phyloP scores from a whole-genome alignment of 139 green algal species.

The Picochlorum sp. region DNA sequence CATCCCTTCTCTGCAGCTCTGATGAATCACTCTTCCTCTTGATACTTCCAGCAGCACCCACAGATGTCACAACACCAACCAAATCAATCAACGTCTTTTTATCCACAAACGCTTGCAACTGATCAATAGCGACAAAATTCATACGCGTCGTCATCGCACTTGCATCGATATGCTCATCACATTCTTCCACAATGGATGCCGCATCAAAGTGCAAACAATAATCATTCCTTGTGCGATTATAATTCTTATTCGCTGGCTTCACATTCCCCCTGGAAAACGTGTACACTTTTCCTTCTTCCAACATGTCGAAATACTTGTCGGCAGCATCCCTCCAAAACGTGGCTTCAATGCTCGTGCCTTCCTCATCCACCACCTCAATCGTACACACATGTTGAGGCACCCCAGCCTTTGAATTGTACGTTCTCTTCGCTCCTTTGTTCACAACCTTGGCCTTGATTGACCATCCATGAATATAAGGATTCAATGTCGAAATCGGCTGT shows the following conservation, averaged over 20 bases:
- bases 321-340: slow-evolving; percentile 70
- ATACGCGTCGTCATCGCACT: slow-evolving; percentile 41
- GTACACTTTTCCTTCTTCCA: slow-evolving; percentile 40
- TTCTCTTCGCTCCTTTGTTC: slow-evolving; percentile 27
- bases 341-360: slow-evolving; percentile 61
- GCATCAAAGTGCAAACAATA: slow-evolving; percentile 68
- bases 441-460: slow-evolving; percentile 57
- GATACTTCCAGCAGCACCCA: slow-evolving; percentile 48
- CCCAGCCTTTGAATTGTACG: slow-evolving; percentile 18
- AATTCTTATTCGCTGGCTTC: slow-evolving; percentile 70
- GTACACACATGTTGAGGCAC: slow-evolving; percentile 32
- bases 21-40: slow-evolving; percentile 74
- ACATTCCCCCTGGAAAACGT: slow-evolving; percentile 45
- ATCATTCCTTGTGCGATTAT: slow-evolving; percentile 54
- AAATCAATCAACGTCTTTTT: slow-evolving; percentile 67
- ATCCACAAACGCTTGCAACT: slow-evolving; percentile 45
- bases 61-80: slow-evolving; percentile 55
- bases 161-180: slow-evolving; percentile 45
- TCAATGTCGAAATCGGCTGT: slow-evolving; percentile 52
- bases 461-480: slow-evolving; percentile 62
- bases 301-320: slow-evolving; percentile 27
- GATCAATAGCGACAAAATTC: slow-evolving; percentile 57
- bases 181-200: slow-evolving; percentile 21
- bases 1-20: slow-evolving; percentile 60
- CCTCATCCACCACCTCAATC: slow-evolving; percentile 62